Conservation (phyloP, 495 filamentous ascomycete genomes). For the Neurospora sp. region DNA sequence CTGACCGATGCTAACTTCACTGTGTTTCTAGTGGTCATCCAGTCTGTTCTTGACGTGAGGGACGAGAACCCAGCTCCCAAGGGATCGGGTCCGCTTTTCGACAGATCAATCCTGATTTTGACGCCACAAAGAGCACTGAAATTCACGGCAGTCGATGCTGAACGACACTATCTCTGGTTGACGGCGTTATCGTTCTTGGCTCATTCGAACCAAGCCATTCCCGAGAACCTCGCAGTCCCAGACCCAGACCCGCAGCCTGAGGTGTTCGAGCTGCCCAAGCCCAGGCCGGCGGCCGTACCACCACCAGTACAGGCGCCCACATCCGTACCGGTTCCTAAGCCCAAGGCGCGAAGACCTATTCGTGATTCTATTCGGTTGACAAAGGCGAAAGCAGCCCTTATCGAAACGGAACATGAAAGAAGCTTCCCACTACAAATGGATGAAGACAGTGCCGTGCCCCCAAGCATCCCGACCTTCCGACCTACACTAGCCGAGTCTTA, state of each 20-base stretch:
- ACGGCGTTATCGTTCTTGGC: slow-evolving; percentile 89
- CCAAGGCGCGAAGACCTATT: slow-evolving; percentile 45
- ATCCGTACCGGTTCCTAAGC: slow-evolving; percentile 19
- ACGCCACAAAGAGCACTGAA: slow-evolving; percentile 92
- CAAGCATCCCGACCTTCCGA: slow-evolving; percentile 20
- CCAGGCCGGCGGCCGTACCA: slow-evolving; percentile 11
- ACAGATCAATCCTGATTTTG: slow-evolving; percentile 89
- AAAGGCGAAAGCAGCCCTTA: slow-evolving; percentile 56
- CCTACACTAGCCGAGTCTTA: slow-evolving; percentile 14
- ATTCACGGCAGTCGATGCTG: slow-evolving; percentile 73
- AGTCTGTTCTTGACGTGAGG: slow-evolving; percentile 93
- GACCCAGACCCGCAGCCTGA: slow-evolving; percentile 40
- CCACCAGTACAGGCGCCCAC: background rate
- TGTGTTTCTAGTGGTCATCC: slow-evolving; percentile 63
- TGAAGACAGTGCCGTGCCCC: slow-evolving; percentile 13
- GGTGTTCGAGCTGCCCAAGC: slow-evolving; percentile 34
- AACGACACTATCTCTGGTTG: slow-evolving; percentile 92
- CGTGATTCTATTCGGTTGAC: slow-evolving; percentile 87
- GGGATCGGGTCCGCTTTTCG: slow-evolving; percentile 55
- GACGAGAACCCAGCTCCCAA: slow-evolving; percentile 87
- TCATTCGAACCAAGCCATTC: slow-evolving; percentile 65
- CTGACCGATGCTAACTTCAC: background rate
- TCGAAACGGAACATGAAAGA: slow-evolving; percentile 23
- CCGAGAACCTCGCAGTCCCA: slow-evolving; percentile 54
- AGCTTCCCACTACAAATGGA: slow-evolving; percentile 7